These are phyloP conservation scores for Trichoderma atrobrunneum DNA, from an alignment of 2,329 filamentous ascomycete species.

Conservation along the genomic window DNA sequence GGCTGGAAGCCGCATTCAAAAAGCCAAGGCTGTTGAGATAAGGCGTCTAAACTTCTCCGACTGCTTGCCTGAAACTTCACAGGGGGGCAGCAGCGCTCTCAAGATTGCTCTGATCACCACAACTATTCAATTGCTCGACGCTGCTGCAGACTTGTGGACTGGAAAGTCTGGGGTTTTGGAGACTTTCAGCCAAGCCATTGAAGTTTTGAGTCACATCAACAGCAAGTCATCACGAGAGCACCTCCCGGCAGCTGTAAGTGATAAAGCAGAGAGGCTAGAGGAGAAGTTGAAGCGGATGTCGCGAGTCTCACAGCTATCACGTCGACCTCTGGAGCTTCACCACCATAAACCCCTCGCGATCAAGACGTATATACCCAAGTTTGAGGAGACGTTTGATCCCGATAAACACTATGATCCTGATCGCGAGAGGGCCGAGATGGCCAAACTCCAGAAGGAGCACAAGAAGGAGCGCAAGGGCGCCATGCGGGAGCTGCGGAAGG, in stretches of 20 bases:
- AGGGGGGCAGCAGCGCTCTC: constrained; percentile 34
- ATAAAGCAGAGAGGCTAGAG: constrained; percentile 42
- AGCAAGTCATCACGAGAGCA: constrained; percentile 51
- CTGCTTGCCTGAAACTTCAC: constrained; percentile 41
- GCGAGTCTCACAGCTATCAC: constrained; percentile 59
- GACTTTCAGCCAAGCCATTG: constrained; percentile 65
- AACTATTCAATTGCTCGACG: constrained; percentile 62
- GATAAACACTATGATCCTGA: constrained; percentile 97
- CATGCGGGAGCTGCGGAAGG: constrained; percentile 89
- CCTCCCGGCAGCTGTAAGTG: constrained; percentile 44
- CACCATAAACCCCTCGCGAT: constrained; percentile 86
- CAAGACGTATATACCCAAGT: constrained; percentile 85
- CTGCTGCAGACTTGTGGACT: constrained; percentile 70
- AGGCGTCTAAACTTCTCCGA: constrained; percentile 61
- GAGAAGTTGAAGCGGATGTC: constrained; percentile 54
- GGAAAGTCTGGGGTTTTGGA: constrained; percentile 73
- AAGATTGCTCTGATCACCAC: constrained; percentile 62
- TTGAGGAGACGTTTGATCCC: constrained; percentile 93
- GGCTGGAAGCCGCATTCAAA: constrained; percentile 48
- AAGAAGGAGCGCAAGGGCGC: constrained; percentile 95
- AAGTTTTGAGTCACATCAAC: constrained; percentile 60
- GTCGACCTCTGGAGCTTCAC: constrained; percentile 82
- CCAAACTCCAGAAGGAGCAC: constrained; percentile 75
- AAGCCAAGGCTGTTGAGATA: constrained; percentile 39
- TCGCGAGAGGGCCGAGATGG: constrained; percentile 78